Conservation (phyloP, 768 basidiomycete species). For the Calocybe gangraenosa region DNA sequence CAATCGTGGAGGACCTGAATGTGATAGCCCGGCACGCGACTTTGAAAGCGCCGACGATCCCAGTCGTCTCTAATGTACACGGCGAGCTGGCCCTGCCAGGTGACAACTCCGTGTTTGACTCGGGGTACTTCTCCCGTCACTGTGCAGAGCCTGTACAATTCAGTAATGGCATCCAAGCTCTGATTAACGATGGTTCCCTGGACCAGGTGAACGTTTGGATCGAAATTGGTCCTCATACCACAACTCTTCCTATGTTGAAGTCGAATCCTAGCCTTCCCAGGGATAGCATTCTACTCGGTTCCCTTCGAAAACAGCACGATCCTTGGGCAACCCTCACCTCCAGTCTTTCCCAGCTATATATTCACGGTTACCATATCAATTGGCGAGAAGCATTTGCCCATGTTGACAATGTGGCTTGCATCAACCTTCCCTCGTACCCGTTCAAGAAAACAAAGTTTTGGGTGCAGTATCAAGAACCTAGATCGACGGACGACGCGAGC, state of each 20-base stretch:
- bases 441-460: conserved; percentile 55
- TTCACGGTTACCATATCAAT: conserved; percentile 31
- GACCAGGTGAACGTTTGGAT: conserved; percentile 45
- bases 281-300: conserved; percentile 38
- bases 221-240: conserved; percentile 64
- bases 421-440: conserved; percentile 62
- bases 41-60: conserved; percentile 46
- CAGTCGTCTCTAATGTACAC: conserved; percentile 58
- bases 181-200: conserved; percentile 25
- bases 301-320: conserved; percentile 42
- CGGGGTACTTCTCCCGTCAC: conserved; percentile 55
- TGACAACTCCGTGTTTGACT: conserved; percentile 41
- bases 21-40: conserved; percentile 31
- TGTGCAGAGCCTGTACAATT: conserved; percentile 58
- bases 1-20: conserved; percentile 47
- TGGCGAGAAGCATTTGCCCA: conserved; percentile 57
- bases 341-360: conserved; percentile 47
- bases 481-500: background rate
- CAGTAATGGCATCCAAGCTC: conserved; percentile 41
- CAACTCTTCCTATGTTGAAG: conserved; percentile 54
- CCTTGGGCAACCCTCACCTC: conserved; percentile 41
- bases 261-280: conserved; percentile 28
- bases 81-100: conserved; percentile 52
- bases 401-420: conserved; percentile 33
- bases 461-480: conserved; percentile 40